Evolutionary conservation across 192 early-diverging fungal genomes (phyloP), one percentile per base, ranked within the genome.

Genomic region (Entomortierella chlamydospora): DNA sequence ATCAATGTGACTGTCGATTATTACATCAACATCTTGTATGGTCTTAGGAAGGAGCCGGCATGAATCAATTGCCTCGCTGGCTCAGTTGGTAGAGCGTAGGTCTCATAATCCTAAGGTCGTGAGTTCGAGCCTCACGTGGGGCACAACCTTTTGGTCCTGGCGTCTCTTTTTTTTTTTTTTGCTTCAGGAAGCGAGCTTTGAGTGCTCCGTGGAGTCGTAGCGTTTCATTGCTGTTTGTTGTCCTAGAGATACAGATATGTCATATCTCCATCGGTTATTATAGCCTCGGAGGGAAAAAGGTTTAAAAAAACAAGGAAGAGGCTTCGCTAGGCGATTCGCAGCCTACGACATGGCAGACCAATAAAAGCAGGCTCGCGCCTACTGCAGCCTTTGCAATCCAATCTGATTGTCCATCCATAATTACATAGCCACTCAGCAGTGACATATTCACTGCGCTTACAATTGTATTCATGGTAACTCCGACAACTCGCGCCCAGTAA

Each of bases 41-140:
- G n/a, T n/a, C n/a, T n/a, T n/a, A n/a, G n/a, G n/a, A n/a, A n/a
- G n/a, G n/a, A n/a, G n/a, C n/a, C n/a, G n/a, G n/a, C n/a, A n/a
- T n/a, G n/a, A n/a, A n/a, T n/a, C n/a, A 25, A 42, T 23, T 43
- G 81, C 73, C 68, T 71, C 37, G 52, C 66, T 83, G 57, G 82
- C 82, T 83, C 74, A 73, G 72, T 66, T 71, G 82, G 82, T 57
- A 83, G 82, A 83, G 82, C 82, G 82, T 83, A 51, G 72, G 76
- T 83, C 82, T 83, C 82, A 77, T 83, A 83, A 83, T 80, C 76
- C 72, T 51, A 83, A 83, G 82, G 74, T 74, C 71, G 73, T 58
- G 70, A 70, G 82, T 83, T 83, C 82, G 74, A 83, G 49, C 73
- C 82, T 70, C 70, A 57, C 69, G 65, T 61, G 49, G 68, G 64